phyloP scores from a whole-genome alignment of 805 yeast species.

The Kodamaea nitidulidarum region DNA sequence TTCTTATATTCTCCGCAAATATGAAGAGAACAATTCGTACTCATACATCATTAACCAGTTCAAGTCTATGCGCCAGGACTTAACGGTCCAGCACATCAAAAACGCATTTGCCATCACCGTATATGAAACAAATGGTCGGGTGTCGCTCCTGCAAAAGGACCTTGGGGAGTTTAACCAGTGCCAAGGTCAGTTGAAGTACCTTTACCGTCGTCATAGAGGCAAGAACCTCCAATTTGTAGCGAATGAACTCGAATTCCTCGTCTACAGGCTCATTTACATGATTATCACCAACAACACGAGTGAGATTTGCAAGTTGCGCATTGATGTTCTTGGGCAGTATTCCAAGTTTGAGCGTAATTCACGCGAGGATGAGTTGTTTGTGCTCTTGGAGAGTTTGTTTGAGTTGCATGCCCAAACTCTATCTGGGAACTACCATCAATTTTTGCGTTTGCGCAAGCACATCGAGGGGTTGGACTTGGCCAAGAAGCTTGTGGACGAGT shows the following conservation, averaged over 20 bases:
- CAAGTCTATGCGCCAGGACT: slow-evolving; percentile 88
- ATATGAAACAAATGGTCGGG: slow-evolving; percentile 80
- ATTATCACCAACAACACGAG: slow-evolving; percentile 64
- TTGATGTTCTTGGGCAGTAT: slow-evolving; percentile 9
- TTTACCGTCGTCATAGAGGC: slow-evolving; percentile 47
- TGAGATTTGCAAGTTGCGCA: slow-evolving; percentile 46
- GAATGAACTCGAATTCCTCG: slow-evolving; percentile 56
- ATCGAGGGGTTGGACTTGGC: slow-evolving; percentile 19
- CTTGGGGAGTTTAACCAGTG: slow-evolving; percentile 95
- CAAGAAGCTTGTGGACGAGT: slow-evolving; percentile 24
- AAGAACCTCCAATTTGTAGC: slow-evolving; percentile 16
- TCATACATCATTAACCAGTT: slow-evolving; percentile 83
- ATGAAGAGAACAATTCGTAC: slow-evolving; percentile 49
- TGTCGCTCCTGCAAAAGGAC: slow-evolving; percentile 81
- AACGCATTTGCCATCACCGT: slow-evolving; percentile 72
- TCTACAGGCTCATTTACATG: slow-evolving; percentile 71
- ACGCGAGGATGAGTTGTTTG: slow-evolving; percentile 15
- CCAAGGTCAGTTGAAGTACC: slow-evolving; percentile 67
- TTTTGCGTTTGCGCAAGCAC: slow-evolving; percentile 36
- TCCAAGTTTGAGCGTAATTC: slow-evolving; percentile 5
- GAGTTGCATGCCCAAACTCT: slow-evolving; percentile 17
- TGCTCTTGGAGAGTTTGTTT: slow-evolving; percentile 15
- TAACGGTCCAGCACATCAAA: slow-evolving; percentile 85
- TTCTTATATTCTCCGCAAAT: slow-evolving; percentile 49
- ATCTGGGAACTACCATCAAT: slow-evolving; percentile 48